Evolutionary conservation across 495 filamentous ascomycete species (phyloP), one percentile per base, ranked within the genome.

Genomic region (Lasiosphaeria hispida): DNA sequence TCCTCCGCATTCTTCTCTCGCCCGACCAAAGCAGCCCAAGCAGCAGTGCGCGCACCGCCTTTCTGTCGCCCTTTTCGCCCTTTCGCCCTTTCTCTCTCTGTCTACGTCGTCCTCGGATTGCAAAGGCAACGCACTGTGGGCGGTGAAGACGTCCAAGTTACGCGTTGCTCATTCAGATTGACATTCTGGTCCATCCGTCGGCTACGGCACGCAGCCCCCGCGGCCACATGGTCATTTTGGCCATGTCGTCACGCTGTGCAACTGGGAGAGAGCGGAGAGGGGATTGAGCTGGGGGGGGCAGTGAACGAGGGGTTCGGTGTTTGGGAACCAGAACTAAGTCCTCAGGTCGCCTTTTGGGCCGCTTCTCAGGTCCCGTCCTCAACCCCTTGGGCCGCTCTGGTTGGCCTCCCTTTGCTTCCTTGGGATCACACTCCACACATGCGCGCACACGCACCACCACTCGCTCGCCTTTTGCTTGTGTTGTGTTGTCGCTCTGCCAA

Each of bases 331-430:
- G n/a, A n/a, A 49, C n/a, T 4, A 8, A 33, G 33, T 49, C 19
- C 43, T 47, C 43, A 19, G 23, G 4, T 19, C 10, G 47, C 47
- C 47, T 10, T 47, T 30, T 30, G 23, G 13, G 43, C 43, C 43
- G 43, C 18, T 14, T 15, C 47, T 34, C 47, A n/a, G 47, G 15
- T n/a, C 23, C 47, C 35, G 15, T n/a, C 23, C 47, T 49, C 36
- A 33, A 14, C 14, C 15, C 23, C 8, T 10, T 49, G 33, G 47
- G 47, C 23, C 23, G 23, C 23, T 18, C 33, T 47, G 47, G 47
- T 49, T 33, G 47, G 47, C 47, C 47, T 49, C 47, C 47, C 47
- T 49, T 37, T 19, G 47, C 47, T 49, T 8, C 23, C 47, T 33
- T 34, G 47, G 47, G 47, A 5, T 3, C 13, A 10, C 18, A 14